These are phyloP conservation scores for Pythium inflatum DNA, from an alignment of 352 stramenopile species.

Conservation along the genomic window DNA sequence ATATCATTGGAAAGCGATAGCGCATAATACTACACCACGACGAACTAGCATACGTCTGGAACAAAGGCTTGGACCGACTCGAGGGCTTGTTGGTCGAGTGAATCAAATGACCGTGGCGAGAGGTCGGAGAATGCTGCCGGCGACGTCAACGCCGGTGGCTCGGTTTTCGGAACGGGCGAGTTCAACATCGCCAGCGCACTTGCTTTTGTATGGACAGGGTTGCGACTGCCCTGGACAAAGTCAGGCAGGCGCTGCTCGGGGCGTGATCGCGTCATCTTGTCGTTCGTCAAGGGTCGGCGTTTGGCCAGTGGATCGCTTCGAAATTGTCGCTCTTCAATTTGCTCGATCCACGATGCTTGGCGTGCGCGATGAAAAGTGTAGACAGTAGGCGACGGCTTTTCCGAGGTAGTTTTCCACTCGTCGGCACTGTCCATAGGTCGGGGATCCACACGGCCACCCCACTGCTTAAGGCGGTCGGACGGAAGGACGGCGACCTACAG, in stretches of 20 bases:
- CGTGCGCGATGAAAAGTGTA: constrained; percentile 63
- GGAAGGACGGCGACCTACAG: constrained; percentile 21
- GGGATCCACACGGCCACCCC: constrained; percentile 43
- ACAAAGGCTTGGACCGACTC: constrained; percentile 17
- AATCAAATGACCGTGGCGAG: constrained; percentile 15
- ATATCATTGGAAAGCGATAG: constrained; percentile 46
- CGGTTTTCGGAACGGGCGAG: too few species aligned
- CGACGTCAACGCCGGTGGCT: background rate
- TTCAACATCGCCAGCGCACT: constrained; percentile 4
- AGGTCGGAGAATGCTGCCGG: background rate
- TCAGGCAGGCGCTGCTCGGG: constrained; percentile 40
- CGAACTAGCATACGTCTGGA: background rate
- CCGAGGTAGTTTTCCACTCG: constrained; percentile 68
- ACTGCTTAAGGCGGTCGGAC: constrained; percentile 51
- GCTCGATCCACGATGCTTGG: constrained; percentile 69
- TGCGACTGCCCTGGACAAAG: constrained; percentile 55
- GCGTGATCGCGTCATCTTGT: background rate
- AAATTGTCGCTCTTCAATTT: constrained; percentile 57
- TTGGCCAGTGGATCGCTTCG: constrained; percentile 46
- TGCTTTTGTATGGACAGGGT: constrained; percentile 41
- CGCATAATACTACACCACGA: background rate
- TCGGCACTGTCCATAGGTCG: constrained; percentile 57
- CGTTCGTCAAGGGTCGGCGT: background rate
- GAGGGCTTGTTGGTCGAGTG: constrained; percentile 26
- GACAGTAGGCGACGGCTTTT: constrained; percentile 57